A percentile compares a stretch with the other conserved stretches of the same genome.
Evolutionary conservation across 768 basidiomycete species (phyloP).

Genomic region (Collybiopsis luxurians): DNA sequence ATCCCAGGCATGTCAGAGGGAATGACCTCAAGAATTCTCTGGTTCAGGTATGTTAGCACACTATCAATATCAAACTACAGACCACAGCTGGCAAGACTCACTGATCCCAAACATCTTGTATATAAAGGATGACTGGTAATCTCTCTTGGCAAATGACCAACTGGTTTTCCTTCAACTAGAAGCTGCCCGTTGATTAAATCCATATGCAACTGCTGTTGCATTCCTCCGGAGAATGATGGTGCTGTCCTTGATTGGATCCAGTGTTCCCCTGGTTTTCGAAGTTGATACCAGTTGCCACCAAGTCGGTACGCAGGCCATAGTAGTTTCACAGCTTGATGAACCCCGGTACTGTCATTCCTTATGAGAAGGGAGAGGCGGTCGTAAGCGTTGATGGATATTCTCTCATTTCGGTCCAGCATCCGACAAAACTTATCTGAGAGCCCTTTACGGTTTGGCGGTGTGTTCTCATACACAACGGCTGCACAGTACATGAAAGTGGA

Average conservation of each 20-base stretch:
- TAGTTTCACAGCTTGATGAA: constrained; percentile 4
- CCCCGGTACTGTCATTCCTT: background rate
- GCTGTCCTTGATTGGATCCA: constrained; percentile 27
- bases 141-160: constrained; percentile 32
- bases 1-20: constrained; percentile 28
- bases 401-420: constrained; percentile 20
- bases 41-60: background rate
- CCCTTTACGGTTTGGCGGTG: background rate
- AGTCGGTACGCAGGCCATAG: constrained; percentile 16
- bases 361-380: background rate
- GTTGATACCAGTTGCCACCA: constrained; percentile 18
- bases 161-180: constrained; percentile 37
- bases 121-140: constrained; percentile 33
- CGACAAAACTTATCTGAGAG: background rate
- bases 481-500: constrained; percentile 28
- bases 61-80: background rate
- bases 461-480: constrained; percentile 28
- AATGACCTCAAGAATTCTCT: constrained; percentile 28
- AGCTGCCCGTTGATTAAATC: constrained; percentile 39
- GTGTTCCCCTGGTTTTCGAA: constrained; percentile 17
- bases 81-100: constrained; percentile 14
- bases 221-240: background rate
- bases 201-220: constrained; percentile 31
- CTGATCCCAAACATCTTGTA: constrained; percentile 32
- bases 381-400: constrained; percentile 24